These are phyloP conservation scores for Aspergillus nidulans DNA, from an alignment of 495 filamentous ascomycete genomes.

Conservation along the genomic window DNA sequence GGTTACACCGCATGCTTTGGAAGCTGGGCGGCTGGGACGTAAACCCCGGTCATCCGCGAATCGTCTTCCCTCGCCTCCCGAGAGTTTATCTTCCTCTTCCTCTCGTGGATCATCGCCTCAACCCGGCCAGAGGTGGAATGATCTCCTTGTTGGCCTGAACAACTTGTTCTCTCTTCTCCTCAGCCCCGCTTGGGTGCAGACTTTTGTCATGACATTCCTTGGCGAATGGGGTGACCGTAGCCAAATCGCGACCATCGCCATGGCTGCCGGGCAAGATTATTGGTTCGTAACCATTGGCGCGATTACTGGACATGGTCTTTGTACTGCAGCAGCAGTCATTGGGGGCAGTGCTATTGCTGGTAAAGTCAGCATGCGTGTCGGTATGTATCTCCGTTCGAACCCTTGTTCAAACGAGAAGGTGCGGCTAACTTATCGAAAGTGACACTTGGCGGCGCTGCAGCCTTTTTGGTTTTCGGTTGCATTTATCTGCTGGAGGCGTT, in stretches of 20 bases:
- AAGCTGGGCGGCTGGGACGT: constrained; percentile 44
- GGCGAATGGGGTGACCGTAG: constrained; percentile 98
- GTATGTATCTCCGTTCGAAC: constrained; percentile 54
- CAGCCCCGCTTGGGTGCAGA: constrained; percentile 97
- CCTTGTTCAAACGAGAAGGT: background rate
- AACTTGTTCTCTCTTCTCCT: constrained; percentile 86
- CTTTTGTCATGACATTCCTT: constrained; percentile 97
- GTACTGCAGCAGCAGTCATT: constrained; percentile 89
- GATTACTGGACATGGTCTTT: constrained; percentile 78
- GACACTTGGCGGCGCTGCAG: constrained; percentile 87
- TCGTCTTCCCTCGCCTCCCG: constrained; percentile 51
- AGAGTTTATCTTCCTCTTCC: constrained; percentile 51
- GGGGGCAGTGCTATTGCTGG: constrained; percentile 91
- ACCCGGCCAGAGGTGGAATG: constrained; percentile 34
- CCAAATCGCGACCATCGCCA: constrained; percentile 97
- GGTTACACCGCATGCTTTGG: constrained; percentile 46
- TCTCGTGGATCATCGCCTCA: constrained; percentile 56
- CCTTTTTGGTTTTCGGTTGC: constrained; percentile 85
- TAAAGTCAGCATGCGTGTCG: constrained; percentile 89
- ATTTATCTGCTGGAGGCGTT: constrained; percentile 86
- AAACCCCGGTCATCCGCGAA: constrained; percentile 44
- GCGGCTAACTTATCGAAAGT: constrained; percentile 52
- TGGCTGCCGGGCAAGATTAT: constrained; percentile 97
- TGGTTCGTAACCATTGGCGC: constrained; percentile 98
- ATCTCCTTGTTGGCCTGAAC: constrained; percentile 58